Conservation (phyloP, 2,329 filamentous ascomycete genomes). For the Lomentospora prolificans region DNA sequence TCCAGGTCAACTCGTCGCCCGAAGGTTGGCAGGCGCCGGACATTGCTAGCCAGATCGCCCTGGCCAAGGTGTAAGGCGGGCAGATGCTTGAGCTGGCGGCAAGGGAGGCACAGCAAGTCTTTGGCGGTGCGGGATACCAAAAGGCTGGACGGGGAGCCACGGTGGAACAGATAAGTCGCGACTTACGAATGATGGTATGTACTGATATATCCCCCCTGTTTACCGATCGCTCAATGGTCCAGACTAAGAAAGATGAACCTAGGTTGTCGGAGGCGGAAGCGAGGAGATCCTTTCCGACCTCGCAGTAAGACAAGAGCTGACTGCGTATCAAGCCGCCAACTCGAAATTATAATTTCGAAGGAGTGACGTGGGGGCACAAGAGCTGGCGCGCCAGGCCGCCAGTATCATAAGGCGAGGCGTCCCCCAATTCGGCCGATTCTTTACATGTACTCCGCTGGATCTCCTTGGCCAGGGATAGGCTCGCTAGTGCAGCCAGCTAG, state of each 20-base stretch:
- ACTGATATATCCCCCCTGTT: background rate
- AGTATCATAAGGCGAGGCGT: no score
- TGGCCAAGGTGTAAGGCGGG: conserved; percentile 38
- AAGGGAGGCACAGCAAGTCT: conserved; percentile 43
- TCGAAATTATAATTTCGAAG: background rate
- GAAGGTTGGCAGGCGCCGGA: conserved; percentile 21
- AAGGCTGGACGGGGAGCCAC: conserved; percentile 35
- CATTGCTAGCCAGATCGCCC: conserved; percentile 20
- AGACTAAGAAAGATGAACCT: no score
- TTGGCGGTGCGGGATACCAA: conserved; percentile 43
- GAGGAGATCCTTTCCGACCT: conserved; percentile 45
- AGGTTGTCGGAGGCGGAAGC: conserved; percentile 44
- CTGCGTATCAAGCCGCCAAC: background rate
- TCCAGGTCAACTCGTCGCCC: conserved; percentile 31
- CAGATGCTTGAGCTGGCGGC: conserved; percentile 38
- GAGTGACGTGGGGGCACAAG: no score
- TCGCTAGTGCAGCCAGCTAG: no score
- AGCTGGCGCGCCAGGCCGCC: no score
- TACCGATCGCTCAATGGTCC: no score
- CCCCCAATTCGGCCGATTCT: no score
- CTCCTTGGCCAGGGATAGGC: no score
- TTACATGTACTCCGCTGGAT: no score
- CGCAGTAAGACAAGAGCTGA: conserved; percentile 36
- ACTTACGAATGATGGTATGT: conserved; percentile 29
- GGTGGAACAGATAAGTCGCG: conserved; percentile 43